Base-by-base conservation (phyloP, 2,329 filamentous ascomycete genomes). In the Diaporthe australafricana region DNA sequence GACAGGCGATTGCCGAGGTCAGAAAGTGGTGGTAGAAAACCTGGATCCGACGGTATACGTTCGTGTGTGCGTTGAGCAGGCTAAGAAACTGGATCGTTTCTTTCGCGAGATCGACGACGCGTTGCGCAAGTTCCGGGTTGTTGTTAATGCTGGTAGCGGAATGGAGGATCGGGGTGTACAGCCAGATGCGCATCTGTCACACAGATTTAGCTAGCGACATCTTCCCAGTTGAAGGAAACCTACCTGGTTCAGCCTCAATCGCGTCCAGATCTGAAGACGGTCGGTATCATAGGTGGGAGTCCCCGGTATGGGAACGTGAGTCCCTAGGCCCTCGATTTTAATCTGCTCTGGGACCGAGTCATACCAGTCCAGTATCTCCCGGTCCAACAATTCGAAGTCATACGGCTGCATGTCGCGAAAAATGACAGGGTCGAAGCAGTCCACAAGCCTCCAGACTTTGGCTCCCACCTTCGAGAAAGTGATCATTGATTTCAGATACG, bases 331-430 rank as follows among this genome's bases (percentile, higher is more conserved):
- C 84, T 75, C 93, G 79, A 81, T 88, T 83, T 79, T 85, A 70
- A 90, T 83, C 68, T 88, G 86, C 17, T 86, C 91, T 75, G 79
- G 96, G 81, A 97, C 89, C 17, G 88, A 87, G 20, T 93, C 91
- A 77, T 97, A 96, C 96, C 96, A 98, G 75, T 94, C 90, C 5
- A 96, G 84, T 60, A 98, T 92, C 77, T 97, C 93, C 72, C 91
- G 92, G 78, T 98, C 95, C 8, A 98, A 86, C 62, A 90, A 91
- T 35, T 93, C 92, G 71, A 98, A 93, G 74, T 96, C 92, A 73
- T 93, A 91, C 40, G 90, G 89, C 73, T 91, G 91, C 68, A 93
- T 85, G 48, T 93, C 91, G 45, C 88, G 87, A 0, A 89, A 86
- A n/a, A 89, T 84, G 52, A 86, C 81, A 0, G 86, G 85, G 30